Base-by-base conservation (phyloP, 2,329 filamentous ascomycete species). In the Arachnopeziza araneosa region DNA sequence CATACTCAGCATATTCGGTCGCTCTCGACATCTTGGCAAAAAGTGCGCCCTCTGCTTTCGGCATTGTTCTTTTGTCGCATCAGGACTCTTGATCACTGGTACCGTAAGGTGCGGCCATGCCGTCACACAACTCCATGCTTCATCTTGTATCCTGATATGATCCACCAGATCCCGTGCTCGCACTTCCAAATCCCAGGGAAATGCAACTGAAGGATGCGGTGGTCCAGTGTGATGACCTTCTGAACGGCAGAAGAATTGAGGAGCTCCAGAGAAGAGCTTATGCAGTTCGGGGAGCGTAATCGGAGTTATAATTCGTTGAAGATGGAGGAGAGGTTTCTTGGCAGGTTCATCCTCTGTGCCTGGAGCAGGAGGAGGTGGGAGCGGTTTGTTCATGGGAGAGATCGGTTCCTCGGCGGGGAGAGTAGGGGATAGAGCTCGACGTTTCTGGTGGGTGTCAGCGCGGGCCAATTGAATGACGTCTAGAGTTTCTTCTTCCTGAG, bases 251-350 rank as follows among this genome's bases (percentile, higher is more conserved):
- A 85, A 86, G 76, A 87, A 90, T 71, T 89, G 86, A 64, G 88
- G 88, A 51, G 88, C 88, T n/a, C 88, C 87, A 24, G 87, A 88
- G 77, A 90, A 91, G 68, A 90, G 80, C 72, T 85, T 84, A 74
- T 87, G 84, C 56, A 90, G 76, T 65, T 89, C 84, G 50, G 78
- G 75, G 52, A 83, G 79, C 67, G 75, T 80, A 60, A 88, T 76
- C 54, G 80, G 80, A 52, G 83, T 77, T 79, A 86, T 86, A 74
- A 84, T 86, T 71, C 79, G 78, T 62, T 79, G 75, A 49, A 85
- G 73, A 68, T 78, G 82, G 62, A 84, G 71, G 50, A 75, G 71
- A 54, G 71, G 71, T 51, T 68, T 72, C 19, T 53, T 59, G 12
- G 52, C 24, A 44, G 64, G 50, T 62, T 79, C 76, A 26, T 36